Conservation (phyloP, 2,329 filamentous ascomycete genomes). For the Sarocladium strictum region DNA sequence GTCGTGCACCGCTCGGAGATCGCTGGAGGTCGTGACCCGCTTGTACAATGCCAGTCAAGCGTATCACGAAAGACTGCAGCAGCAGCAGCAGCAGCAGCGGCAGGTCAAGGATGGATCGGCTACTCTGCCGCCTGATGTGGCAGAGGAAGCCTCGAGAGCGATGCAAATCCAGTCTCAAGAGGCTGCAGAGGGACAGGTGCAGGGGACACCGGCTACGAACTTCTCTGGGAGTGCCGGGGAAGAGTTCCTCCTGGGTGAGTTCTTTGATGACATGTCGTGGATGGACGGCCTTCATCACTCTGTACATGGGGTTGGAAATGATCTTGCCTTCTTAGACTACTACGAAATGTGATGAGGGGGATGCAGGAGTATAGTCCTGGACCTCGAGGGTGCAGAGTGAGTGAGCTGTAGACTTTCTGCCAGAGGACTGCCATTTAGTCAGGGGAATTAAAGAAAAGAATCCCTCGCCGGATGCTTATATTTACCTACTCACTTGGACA, state of each 20-base stretch:
- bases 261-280: conserved; percentile 1
- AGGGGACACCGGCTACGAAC: neutral
- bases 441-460: too few species aligned
- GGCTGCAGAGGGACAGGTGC: neutral
- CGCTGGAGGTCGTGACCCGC: neutral
- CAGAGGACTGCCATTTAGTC: too few species aligned
- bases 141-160: neutral
- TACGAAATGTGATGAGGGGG: neutral
- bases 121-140: neutral
- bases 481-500: too few species aligned
- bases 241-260: neutral
- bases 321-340: conserved; percentile 3
- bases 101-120: neutral
- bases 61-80: neutral
- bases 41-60: neutral
- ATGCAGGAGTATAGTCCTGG: too few species aligned
- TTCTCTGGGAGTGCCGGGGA: conserved; percentile 1
- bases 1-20: neutral
- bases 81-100: neutral
- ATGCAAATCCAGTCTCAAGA: neutral
- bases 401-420: too few species aligned
- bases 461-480: too few species aligned
- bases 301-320: neutral
- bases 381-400: too few species aligned
- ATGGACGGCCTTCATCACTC: neutral